Percentiles rank a stretch among this genome's conserved stretches.
Conservation (phyloP, 2,329 filamentous ascomycete species). For the Plectosphaerella plurivora region DNA sequence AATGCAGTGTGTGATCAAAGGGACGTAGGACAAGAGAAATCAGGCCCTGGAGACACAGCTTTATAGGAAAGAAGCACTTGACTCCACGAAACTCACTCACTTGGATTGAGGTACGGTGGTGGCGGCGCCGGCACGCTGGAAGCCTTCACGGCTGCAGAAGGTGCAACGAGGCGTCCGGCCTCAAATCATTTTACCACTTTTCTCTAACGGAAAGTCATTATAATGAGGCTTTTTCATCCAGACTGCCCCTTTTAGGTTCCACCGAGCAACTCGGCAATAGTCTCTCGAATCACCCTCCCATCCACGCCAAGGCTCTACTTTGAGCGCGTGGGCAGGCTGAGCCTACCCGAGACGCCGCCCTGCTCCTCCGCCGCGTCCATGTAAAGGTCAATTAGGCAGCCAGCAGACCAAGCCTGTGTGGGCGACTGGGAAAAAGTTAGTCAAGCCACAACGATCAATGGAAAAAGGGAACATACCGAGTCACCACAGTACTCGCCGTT, state of each 20-base stretch:
- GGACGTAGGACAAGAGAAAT: too few species aligned
- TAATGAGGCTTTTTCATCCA: too few species aligned
- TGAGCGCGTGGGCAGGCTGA: conserved; percentile 18
- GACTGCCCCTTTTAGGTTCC: background rate
- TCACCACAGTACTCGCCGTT: conserved; percentile 78
- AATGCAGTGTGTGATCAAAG: too few species aligned
- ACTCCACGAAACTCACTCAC: too few species aligned
- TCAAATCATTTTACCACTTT: too few species aligned
- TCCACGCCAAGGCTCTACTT: conserved; percentile 2
- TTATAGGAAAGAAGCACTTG: too few species aligned
- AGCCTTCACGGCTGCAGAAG: too few species aligned
- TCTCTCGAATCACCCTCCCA: background rate
- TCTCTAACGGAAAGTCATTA: too few species aligned
- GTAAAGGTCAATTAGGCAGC: conserved; percentile 92
- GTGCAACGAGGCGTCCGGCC: too few species aligned
- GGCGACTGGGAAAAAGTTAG: conserved; percentile 57
- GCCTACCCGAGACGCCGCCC: conserved; percentile 14
- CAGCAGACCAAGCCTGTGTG: conserved; percentile 94
- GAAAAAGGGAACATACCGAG: conserved; percentile 62
- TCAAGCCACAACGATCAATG: conserved; percentile 1
- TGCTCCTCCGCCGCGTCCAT: conserved; percentile 73
- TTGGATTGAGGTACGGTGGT: too few species aligned
- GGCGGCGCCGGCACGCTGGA: too few species aligned
- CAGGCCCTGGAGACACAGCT: too few species aligned
- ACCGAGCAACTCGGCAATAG: background rate